These are phyloP conservation scores for Boletus rubescentipes DNA, from an alignment of 768 basidiomycete genomes.

Conservation along the genomic window DNA sequence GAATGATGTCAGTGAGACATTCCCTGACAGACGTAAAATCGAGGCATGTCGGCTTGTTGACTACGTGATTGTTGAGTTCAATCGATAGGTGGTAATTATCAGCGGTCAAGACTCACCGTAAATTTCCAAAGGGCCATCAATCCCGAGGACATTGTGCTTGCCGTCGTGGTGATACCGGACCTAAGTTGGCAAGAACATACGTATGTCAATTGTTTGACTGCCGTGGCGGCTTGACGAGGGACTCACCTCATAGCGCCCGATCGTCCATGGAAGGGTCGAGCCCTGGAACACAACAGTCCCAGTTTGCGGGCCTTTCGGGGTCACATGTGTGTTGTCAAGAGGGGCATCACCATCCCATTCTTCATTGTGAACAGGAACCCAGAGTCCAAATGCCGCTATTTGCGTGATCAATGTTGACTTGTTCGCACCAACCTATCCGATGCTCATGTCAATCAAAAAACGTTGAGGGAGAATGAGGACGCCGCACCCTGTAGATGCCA, in stretches of 20 bases:
- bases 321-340: slow-evolving; percentile 42
- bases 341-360: slow-evolving; percentile 93
- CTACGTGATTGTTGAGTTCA: slow-evolving; percentile 37
- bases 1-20: slow-evolving; percentile 73
- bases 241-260: slow-evolving; percentile 76
- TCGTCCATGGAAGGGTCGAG: slow-evolving; percentile 80
- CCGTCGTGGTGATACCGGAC: slow-evolving; percentile 94
- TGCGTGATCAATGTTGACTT: slow-evolving; percentile 80
- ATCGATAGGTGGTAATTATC: not conserved
- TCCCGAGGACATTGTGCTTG: slow-evolving; percentile 92
- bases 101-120: slow-evolving; percentile 58
- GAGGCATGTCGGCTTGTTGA: slow-evolving; percentile 62
- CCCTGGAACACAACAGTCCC: slow-evolving; percentile 77
- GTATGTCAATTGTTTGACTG: not conserved
- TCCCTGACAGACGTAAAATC: slow-evolving; percentile 66
- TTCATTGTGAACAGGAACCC: slow-evolving; percentile 88
- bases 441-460: not conserved
- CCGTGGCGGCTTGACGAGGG: not conserved
- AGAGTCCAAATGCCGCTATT: slow-evolving; percentile 83
- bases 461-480: not conserved
- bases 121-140: slow-evolving; percentile 85
- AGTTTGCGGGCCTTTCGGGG: slow-evolving; percentile 39
- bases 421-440: slow-evolving; percentile 79
- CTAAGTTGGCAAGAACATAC: slow-evolving; percentile 35
- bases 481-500: slow-evolving; percentile 77